These are phyloP conservation scores for Boletus eberwhitei DNA, from an alignment of 768 basidiomycete genomes.

Conservation along the genomic window DNA sequence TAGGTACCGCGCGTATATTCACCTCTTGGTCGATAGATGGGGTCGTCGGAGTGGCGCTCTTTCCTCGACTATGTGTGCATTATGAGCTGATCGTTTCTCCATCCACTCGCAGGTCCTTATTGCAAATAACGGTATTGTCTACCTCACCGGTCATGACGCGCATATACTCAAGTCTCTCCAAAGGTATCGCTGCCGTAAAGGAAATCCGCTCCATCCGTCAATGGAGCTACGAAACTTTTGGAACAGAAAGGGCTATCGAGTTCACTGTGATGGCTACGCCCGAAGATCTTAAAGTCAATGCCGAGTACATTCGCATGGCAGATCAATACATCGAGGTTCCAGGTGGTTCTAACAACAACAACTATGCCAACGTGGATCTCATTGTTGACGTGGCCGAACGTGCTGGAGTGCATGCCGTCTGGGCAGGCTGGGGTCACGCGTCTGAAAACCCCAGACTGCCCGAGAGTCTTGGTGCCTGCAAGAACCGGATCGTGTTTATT, in stretches of 20 bases:
- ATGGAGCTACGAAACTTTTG: slow-evolving; percentile 99
- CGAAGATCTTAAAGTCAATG: slow-evolving; percentile 97
- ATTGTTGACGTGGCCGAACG: slow-evolving; percentile 98
- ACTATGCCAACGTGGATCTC: slow-evolving; percentile 98
- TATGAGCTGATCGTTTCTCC: slow-evolving; percentile 6
- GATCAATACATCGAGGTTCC: slow-evolving; percentile 99
- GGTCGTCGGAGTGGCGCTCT: neutral
- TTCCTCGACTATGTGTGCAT: neutral
- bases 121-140: slow-evolving; percentile 84
- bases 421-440: slow-evolving; percentile 99
- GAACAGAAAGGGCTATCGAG: slow-evolving; percentile 91
- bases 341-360: slow-evolving; percentile 98
- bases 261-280: slow-evolving; percentile 99
- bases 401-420: slow-evolving; percentile 96
- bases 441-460: slow-evolving; percentile 98
- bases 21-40: slow-evolving; percentile 6
- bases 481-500: slow-evolving; percentile 97
- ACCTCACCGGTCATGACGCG: neutral
- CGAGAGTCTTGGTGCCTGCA: slow-evolving; percentile 86
- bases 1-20: slow-evolving; percentile 36
- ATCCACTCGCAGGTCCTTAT: slow-evolving; percentile 74
- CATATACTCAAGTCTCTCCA: slow-evolving; percentile 23
- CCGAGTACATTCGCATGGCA: slow-evolving; percentile 99
- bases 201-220: slow-evolving; percentile 98
- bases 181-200: slow-evolving; percentile 97